Evolutionary conservation across 768 basidiomycete species (phyloP).

Genomic region (Pholiota conissans): DNA sequence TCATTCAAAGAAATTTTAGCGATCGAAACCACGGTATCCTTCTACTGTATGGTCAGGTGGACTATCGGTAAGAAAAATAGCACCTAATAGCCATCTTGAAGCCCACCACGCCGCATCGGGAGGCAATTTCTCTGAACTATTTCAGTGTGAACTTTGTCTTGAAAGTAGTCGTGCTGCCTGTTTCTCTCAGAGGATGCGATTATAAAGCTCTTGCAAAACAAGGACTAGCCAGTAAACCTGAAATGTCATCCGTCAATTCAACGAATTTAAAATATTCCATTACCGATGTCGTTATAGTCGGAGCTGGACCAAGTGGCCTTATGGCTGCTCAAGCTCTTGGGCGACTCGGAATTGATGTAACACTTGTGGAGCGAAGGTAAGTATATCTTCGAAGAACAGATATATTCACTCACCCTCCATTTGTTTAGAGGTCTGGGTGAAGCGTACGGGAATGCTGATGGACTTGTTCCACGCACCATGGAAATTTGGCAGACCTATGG

Average conservation of each 20-base stretch:
- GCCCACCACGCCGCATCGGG: background rate
- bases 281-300: slow-evolving; percentile 35
- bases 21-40: background rate
- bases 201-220: background rate
- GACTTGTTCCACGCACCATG: slow-evolving; percentile 8
- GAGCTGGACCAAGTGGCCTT: slow-evolving; percentile 53
- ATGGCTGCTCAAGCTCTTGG: slow-evolving; percentile 52
- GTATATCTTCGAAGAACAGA: background rate
- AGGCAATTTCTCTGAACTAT: background rate
- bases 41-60: background rate
- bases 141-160: background rate
- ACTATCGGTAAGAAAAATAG: background rate
- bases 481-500: slow-evolving; percentile 14
- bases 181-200: background rate
- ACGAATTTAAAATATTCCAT: background rate
- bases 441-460: slow-evolving; percentile 12
- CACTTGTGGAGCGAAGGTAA: slow-evolving; percentile 37
- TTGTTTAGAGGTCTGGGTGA: background rate
- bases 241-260: background rate
- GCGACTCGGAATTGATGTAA: slow-evolving; percentile 49
- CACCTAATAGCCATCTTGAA: background rate
- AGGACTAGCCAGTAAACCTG: background rate
- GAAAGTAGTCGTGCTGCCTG: background rate
- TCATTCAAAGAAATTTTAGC: background rate
- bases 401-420: background rate